Base-by-base conservation (phyloP, 768 basidiomycete species). In the Serendipita sp. region DNA sequence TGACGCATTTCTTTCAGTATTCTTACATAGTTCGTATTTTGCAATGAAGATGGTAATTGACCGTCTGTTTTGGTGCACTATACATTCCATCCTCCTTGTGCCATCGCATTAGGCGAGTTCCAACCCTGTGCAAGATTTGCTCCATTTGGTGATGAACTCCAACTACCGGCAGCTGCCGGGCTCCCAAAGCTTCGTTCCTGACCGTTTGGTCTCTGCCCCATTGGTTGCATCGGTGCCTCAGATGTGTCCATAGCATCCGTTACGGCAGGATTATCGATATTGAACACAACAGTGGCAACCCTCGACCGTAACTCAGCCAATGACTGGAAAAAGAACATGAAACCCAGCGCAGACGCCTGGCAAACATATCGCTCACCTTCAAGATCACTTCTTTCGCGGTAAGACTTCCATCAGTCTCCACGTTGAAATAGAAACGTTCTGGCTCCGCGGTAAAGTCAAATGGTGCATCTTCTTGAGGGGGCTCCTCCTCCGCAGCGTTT, bases 381-480 rank as follows among this genome's bases (percentile, higher is more conserved):
- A 87, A 83, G 16, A 94, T 83, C 4, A 93, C 89, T 71, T 94
- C 92, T 70, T 93, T 88, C 0, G 91, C 90, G 8, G 81, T 81
- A 37, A 95, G 73, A 72, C 88, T 91, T 11, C 95, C 95, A 66
- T 93, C 92, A 15, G 91, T 91, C 75, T 99, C 96, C 3, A 95
- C 89, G 66, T 92, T 88, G 68, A 93, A 83, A 73, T 98, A 99
- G 73, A 95, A 99, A 72, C 87, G 87, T 44, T 83, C 81, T 3
- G 96, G 89, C 70, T 89, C 85, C 33, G 91, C 90, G 60, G 83
- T 82, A 73, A 83, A 97, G 72, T 97, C 91, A 70, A 97, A 98
- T 3, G 78, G 78, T 71, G 87, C 84, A 67, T 89, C 86, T 60
- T 91, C 89, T 63, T 87, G 78, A 2, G 84, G 85, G 1, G 83